Conservation (phyloP, 108 stramenopile genomes). For the Bacterosira constricta region DNA sequence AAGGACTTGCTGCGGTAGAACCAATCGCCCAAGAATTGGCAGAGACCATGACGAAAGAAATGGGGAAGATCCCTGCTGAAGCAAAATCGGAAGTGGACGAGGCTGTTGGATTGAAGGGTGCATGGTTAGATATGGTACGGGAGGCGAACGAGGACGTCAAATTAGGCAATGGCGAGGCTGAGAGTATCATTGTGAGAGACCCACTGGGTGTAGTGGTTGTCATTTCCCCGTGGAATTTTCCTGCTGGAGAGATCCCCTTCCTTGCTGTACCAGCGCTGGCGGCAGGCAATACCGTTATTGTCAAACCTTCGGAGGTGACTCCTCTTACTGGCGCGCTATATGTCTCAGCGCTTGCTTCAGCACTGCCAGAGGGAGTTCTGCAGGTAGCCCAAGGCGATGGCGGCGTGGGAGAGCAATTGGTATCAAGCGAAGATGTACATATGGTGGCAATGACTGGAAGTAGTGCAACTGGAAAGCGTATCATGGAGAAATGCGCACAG, state of each 20-base stretch:
- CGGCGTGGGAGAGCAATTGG: conserved; percentile 73
- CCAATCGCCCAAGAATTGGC: conserved; percentile 41
- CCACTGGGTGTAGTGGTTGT: conserved; percentile 84
- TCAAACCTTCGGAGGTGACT: conserved; percentile 91
- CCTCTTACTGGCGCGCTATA: conserved; percentile 64
- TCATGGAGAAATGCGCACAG: conserved; percentile 63
- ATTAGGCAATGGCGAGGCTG: conserved; percentile 46
- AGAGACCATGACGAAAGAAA: conserved; percentile 67
- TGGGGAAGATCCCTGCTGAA: conserved; percentile 81
- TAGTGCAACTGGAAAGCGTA: conserved; percentile 78
- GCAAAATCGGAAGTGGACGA: conserved; percentile 71
- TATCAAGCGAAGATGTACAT: conserved; percentile 63
- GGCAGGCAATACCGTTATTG: conserved; percentile 87
- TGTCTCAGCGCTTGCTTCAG: conserved; percentile 48
- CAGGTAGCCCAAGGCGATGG: conserved; percentile 91
- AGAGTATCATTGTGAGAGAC: conserved; percentile 64
- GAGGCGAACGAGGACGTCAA: conserved; percentile 53
- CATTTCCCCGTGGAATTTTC: conserved; percentile 85
- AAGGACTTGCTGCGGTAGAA: conserved; percentile 50
- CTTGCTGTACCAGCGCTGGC: conserved; percentile 90
- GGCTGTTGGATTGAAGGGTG: conserved; percentile 60
- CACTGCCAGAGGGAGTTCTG: conserved; percentile 74
- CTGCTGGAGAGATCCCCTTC: conserved; percentile 86
- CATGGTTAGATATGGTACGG: conserved; percentile 62
- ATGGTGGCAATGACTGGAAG: conserved; percentile 94